Evolutionary conservation across 1,284 basidiomycete species (phyloP).

Genomic region (Termitomyces sp.): DNA sequence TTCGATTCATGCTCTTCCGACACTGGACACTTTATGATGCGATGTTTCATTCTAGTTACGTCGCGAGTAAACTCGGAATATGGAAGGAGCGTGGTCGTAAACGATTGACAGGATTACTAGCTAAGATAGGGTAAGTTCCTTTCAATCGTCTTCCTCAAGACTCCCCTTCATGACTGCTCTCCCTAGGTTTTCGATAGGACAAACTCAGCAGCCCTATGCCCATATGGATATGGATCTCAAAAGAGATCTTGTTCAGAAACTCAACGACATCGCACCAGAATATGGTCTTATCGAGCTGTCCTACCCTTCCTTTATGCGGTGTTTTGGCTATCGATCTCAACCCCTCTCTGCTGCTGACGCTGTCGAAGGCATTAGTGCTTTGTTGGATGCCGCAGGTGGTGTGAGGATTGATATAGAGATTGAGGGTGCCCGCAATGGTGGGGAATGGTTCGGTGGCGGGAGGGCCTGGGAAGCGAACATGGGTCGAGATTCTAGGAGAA

Average conservation of each 20-base stretch:
- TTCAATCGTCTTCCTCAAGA: slow-evolving; percentile 1
- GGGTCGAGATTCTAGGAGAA: slow-evolving; percentile 30
- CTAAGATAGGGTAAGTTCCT: slow-evolving; percentile 91
- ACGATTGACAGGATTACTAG: slow-evolving; percentile 84
- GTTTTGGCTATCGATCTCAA: slow-evolving; percentile 83
- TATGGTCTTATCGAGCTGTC: slow-evolving; percentile 94
- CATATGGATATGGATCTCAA: slow-evolving; percentile 98
- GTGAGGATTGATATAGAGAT: slow-evolving; percentile 85
- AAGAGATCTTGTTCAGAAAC: slow-evolving; percentile 72
- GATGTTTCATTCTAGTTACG: slow-evolving; percentile 97
- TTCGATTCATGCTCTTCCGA: slow-evolving; percentile 91
- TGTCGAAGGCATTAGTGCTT: slow-evolving; percentile 83
- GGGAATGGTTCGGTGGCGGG: slow-evolving; percentile 86
- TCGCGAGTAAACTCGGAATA: slow-evolving; percentile 91
- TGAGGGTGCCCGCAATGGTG: slow-evolving; percentile 78
- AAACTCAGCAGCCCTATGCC: slow-evolving; percentile 89
- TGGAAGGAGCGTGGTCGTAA: slow-evolving; percentile 95
- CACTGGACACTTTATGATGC: slow-evolving; percentile 98
- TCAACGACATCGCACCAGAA: slow-evolving; percentile 90
- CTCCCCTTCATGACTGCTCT: slow-evolving; percentile 6
- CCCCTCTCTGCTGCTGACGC: slow-evolving; percentile 91
- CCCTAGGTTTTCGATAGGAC: slow-evolving; percentile 80
- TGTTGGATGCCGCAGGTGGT: slow-evolving; percentile 90
- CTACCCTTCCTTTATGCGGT: slow-evolving; percentile 90
- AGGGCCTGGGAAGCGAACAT: slow-evolving; percentile 62